Percentiles rank a stretch among this genome's conserved stretches.
phyloP scores from a whole-genome alignment of 345 rosid genomes.

The Gossypium stocksii region DNA sequence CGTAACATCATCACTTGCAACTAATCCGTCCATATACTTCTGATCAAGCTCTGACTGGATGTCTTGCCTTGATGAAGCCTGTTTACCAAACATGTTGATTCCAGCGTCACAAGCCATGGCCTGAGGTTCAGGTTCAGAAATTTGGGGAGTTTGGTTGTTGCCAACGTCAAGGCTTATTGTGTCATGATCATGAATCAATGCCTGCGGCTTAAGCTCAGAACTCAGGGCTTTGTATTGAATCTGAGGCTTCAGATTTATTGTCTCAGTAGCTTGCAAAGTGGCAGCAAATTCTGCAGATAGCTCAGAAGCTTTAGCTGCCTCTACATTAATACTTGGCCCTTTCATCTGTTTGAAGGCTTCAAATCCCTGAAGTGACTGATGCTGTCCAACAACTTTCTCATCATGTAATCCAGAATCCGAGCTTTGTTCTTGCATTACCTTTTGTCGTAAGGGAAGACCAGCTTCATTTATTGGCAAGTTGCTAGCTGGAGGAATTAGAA shows the following conservation, averaged over 20 bases:
- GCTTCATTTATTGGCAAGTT: conserved; percentile 25
- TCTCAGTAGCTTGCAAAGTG: conserved; percentile 21
- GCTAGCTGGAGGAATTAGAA: conserved; percentile 20
- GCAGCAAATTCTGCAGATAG: conserved; percentile 21
- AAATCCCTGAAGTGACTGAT: conserved; percentile 25
- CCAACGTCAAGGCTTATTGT: conserved; percentile 15
- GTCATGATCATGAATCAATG: conserved; percentile 22
- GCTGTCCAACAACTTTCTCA: conserved; percentile 20
- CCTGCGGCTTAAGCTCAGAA: conserved; percentile 23
- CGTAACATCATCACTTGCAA: conserved; percentile 7
- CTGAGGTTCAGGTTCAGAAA: conserved; percentile 25
- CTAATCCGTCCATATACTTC: conserved; percentile 20
- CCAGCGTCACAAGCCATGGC: conserved; percentile 19
- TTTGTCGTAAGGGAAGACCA: conserved; percentile 24
- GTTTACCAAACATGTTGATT: neutral
- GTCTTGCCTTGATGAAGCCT: conserved; percentile 16
- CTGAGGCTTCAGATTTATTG: conserved; percentile 23
- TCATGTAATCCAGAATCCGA: conserved; percentile 28
- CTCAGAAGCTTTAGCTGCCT: conserved; percentile 25
- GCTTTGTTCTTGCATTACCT: conserved; percentile 11
- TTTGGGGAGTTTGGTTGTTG: conserved; percentile 16
- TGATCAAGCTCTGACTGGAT: conserved; percentile 28
- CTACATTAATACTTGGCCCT: conserved; percentile 23
- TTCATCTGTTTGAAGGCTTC: conserved; percentile 24
- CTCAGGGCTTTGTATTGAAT: conserved; percentile 24